phyloP scores from a whole-genome alignment of 768 basidiomycete species.

The Podaxis sp. region DNA sequence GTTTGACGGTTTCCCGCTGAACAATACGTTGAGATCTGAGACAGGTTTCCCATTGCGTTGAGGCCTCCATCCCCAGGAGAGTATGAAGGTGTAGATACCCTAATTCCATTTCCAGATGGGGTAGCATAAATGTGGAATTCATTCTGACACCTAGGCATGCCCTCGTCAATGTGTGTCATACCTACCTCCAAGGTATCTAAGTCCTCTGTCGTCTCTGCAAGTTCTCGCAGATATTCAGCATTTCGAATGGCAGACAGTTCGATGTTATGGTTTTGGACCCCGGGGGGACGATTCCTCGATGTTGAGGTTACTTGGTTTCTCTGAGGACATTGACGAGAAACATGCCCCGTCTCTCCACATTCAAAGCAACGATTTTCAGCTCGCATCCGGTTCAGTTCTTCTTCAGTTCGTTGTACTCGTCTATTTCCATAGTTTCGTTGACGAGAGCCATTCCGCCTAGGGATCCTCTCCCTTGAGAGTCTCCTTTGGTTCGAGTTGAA shows the following conservation, averaged over 20 bases:
- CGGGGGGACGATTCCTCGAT: slow-evolving; percentile 17
- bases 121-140: no score
- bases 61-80: no score
- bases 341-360: slow-evolving; percentile 28
- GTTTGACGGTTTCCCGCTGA: no score
- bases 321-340: slow-evolving; percentile 29
- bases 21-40: no score
- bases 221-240: neutral
- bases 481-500: no score
- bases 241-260: slow-evolving; percentile 8
- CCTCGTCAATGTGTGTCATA: neutral
- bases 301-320: slow-evolving; percentile 16
- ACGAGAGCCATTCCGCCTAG: no score
- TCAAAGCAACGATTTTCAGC: slow-evolving; percentile 27
- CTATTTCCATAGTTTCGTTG: neutral
- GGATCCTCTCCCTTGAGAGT: no score
- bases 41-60: no score
- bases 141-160: no score
- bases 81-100: no score
- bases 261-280: slow-evolving; percentile 9
- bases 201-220: slow-evolving; percentile 16
- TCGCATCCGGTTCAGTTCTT: slow-evolving; percentile 14
- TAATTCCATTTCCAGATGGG: no score
- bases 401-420: neutral
- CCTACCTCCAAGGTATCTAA: slow-evolving; percentile 14